These are phyloP conservation scores for Myxozyma vanderwaltii DNA, from an alignment of 805 yeast genomes.

Conservation along the genomic window DNA sequence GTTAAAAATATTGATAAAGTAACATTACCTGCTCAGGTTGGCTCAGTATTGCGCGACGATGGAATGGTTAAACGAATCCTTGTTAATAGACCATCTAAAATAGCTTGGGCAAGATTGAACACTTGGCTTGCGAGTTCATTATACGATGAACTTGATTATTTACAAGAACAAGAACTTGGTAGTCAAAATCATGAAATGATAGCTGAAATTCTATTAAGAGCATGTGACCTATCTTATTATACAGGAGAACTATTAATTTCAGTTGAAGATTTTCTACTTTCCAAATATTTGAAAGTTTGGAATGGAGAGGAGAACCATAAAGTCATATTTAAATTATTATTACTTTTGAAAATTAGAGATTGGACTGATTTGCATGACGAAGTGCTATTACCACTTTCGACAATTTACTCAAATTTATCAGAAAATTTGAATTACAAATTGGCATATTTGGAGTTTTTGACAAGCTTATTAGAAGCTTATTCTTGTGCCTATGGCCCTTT, in stretches of 20 bases:
- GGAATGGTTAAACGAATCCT: constrained; percentile 15
- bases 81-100: constrained; percentile 17
- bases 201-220: constrained; percentile 10
- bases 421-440: neutral
- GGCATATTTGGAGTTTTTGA: constrained; percentile 4
- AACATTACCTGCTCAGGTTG: constrained; percentile 28
- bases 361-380: constrained; percentile 7
- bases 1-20: constrained; percentile 13
- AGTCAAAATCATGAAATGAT: neutral
- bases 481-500: neutral
- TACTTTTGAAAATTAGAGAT: constrained; percentile 1
- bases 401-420: neutral
- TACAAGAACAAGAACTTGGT: neutral
- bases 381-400: neutral
- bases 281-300: constrained; percentile 16
- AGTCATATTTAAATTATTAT: constrained; percentile 6
- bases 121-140: constrained; percentile 20
- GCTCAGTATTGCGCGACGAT: constrained; percentile 25
- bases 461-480: neutral
- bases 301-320: constrained; percentile 10
- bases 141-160: constrained; percentile 6
- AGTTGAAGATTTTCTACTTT: constrained; percentile 15
- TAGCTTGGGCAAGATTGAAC: constrained; percentile 22
- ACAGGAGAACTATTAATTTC: constrained; percentile 5
- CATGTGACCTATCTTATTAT: constrained; percentile 11